These are phyloP conservation scores for Pseudogymnoascus sp. DNA, from an alignment of 2,329 filamentous ascomycete species.

Conservation along the genomic window DNA sequence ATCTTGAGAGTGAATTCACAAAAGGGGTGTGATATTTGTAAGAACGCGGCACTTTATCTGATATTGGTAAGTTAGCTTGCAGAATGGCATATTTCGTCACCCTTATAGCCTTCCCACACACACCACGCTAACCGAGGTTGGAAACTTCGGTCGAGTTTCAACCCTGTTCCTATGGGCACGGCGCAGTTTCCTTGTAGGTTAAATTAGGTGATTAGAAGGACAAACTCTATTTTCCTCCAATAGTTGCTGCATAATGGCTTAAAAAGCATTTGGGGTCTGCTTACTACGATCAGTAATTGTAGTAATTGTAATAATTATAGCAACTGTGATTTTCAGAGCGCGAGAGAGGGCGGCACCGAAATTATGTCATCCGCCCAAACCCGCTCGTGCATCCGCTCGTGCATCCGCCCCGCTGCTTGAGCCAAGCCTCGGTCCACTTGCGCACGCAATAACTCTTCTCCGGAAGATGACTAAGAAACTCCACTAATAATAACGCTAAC, in stretches of 20 bases:
- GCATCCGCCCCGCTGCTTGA: background rate
- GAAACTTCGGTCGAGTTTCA: background rate
- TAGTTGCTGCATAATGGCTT: background rate
- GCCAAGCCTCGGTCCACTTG: background rate
- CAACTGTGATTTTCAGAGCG: background rate
- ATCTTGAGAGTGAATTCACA: background rate
- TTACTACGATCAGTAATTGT: background rate
- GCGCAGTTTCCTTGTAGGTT: background rate
- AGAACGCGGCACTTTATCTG: background rate
- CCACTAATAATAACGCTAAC: background rate
- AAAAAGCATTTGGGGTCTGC: background rate
- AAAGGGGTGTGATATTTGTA: background rate
- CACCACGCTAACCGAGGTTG: background rate
- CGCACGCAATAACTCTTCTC: background rate
- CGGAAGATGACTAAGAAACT: background rate
- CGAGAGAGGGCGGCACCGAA: background rate
- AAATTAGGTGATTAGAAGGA: background rate
- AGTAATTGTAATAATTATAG: too few relatives aligned
- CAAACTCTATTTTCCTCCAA: background rate
- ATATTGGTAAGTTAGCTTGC: background rate
- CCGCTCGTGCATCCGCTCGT: constrained; percentile 1
- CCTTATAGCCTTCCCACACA: background rate
- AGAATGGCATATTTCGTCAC: background rate
- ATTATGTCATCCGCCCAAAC: background rate
- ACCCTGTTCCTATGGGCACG: background rate